A percentile compares a stretch with the other conserved stretches of the same genome.
phyloP scores from a whole-genome alignment of 2,329 filamentous ascomycete species.

The Aspergillus sp. region DNA sequence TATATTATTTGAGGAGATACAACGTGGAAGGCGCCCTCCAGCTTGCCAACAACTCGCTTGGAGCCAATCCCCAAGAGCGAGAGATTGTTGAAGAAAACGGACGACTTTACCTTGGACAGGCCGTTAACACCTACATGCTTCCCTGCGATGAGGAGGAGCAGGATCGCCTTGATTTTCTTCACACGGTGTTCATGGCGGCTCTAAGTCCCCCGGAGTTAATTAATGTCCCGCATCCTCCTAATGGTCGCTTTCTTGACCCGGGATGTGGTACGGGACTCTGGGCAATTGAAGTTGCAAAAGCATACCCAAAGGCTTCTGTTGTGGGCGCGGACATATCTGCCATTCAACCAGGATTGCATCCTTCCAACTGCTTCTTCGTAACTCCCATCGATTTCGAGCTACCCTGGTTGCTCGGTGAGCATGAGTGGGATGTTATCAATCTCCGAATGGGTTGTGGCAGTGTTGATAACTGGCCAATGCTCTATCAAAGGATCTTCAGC shows the following conservation, averaged over 20 bases:
- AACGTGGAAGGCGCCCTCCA: background rate
- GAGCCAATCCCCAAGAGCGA: background rate
- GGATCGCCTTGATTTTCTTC: constrained; percentile 1
- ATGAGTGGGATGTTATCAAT: background rate
- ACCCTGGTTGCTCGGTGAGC: background rate
- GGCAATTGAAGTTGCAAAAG: background rate
- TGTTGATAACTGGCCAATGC: background rate
- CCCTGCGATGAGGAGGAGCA: constrained; percentile 2
- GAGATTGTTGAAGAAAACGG: background rate
- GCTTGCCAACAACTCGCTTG: background rate
- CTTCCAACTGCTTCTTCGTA: background rate
- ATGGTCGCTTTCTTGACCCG: background rate
- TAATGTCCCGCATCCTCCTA: background rate
- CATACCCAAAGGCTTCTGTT: background rate
- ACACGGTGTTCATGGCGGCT: background rate
- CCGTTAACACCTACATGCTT: background rate
- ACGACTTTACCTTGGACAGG: background rate
- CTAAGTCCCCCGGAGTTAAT: background rate
- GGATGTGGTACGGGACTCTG: constrained; percentile 1
- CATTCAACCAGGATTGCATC: background rate
- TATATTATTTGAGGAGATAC: background rate
- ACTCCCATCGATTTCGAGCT: background rate
- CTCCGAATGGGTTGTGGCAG: background rate
- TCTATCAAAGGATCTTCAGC: background rate
- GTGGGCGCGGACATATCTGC: background rate